These are phyloP conservation scores for Phialophora macrospora DNA, from an alignment of 2,329 filamentous ascomycete species.

Conservation along the genomic window DNA sequence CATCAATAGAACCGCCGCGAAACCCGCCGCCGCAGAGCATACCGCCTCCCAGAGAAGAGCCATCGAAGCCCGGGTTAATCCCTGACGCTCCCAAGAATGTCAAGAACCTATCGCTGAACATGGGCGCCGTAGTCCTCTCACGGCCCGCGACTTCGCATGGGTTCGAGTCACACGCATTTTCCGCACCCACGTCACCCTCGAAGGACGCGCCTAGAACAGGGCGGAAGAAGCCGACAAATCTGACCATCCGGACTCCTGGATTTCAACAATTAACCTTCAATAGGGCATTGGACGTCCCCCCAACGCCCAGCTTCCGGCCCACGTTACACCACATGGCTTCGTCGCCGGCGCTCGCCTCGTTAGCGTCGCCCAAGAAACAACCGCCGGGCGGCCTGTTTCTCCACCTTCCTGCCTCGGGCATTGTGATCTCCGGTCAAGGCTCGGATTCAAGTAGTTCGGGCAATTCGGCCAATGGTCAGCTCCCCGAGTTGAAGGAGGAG, in stretches of 20 bases:
- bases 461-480: conserved; percentile 40
- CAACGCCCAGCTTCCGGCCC: conserved; percentile 61
- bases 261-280: conserved; percentile 56
- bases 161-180: conserved; percentile 51
- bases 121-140: conserved; percentile 53
- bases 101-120: conserved; percentile 68
- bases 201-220: conserved; percentile 59
- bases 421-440: conserved; percentile 27
- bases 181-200: conserved; percentile 63
- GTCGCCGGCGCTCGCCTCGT: conserved; percentile 61
- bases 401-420: conserved; percentile 29
- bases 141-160: conserved; percentile 57
- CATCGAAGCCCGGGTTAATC: conserved; percentile 49
- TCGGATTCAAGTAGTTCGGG: conserved; percentile 36
- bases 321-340: conserved; percentile 66
- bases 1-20: conserved; percentile 6
- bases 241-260: conserved; percentile 63
- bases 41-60: conserved; percentile 35
- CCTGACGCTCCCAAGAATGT: conserved; percentile 56
- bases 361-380: conserved; percentile 58
- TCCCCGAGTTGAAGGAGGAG: conserved; percentile 59
- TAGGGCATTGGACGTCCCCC: conserved; percentile 59
- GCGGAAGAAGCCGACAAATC: conserved; percentile 62
- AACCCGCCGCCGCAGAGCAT: conserved; percentile 36
- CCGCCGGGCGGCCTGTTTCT: conserved; percentile 57